Percentiles rank a stretch among this genome's conserved stretches.
These are phyloP conservation scores for Ustilago tritici DNA, from an alignment of 1,284 basidiomycete species.

Conservation along the genomic window DNA sequence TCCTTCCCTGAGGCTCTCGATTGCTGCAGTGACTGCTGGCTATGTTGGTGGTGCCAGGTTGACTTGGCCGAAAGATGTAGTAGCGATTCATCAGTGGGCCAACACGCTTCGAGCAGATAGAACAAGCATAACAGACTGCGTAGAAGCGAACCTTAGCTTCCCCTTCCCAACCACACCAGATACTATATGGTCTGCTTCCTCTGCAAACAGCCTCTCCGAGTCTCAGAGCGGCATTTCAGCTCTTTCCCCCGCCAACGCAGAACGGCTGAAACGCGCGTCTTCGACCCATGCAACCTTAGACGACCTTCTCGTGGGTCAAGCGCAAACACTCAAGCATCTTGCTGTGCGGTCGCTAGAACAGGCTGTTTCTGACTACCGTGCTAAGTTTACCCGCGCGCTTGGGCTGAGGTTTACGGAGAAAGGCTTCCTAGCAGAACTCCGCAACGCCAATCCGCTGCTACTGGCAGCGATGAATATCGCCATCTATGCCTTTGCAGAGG, in stretches of 20 bases:
- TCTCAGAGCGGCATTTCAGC: constrained; percentile 7
- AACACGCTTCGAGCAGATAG: constrained; percentile 37
- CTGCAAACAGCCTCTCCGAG: constrained; percentile 20
- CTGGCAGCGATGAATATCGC: constrained; percentile 43
- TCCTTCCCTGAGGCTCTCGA: constrained; percentile 34
- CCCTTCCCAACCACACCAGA: constrained; percentile 28
- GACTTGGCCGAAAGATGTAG: constrained; percentile 43
- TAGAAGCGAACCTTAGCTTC: constrained; percentile 35
- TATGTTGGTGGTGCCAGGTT: constrained; percentile 42
- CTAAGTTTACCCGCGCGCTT: constrained; percentile 24
- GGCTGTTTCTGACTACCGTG: constrained; percentile 30
- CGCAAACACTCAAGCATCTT: constrained; percentile 43
- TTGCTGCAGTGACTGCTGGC: constrained; percentile 42
- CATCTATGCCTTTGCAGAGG: constrained; percentile 46
- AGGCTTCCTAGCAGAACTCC: constrained; percentile 30
- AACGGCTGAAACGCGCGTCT: constrained; percentile 26
- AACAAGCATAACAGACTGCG: constrained; percentile 38
- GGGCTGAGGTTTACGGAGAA: constrained; percentile 42
- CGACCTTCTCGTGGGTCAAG: constrained; percentile 41
- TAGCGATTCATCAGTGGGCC: constrained; percentile 47
- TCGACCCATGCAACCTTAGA: constrained; percentile 36
- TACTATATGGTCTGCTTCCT: constrained; percentile 36
- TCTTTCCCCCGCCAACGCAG: constrained; percentile 34
- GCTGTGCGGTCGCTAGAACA: constrained; percentile 33
- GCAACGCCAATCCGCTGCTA: constrained; percentile 30